Conservation (phyloP, 1,284 basidiomycete species). For the Rhodotorula sp. region DNA sequence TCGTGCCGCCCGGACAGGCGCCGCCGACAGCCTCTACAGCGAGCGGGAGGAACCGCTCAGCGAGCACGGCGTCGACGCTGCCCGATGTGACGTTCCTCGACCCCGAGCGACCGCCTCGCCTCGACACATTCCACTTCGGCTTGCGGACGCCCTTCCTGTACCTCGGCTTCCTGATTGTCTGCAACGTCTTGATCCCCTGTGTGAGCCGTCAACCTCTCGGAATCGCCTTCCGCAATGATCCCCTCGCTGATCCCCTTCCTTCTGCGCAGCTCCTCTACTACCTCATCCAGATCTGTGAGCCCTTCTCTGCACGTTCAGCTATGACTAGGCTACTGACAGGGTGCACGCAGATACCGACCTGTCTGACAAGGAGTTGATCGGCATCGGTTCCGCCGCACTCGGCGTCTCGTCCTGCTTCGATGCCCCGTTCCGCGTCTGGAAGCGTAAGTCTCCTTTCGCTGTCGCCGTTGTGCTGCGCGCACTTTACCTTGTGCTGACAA, state of each 20-base stretch:
- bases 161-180: conserved; percentile 30
- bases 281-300: conserved; percentile 17
- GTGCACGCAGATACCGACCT: conserved; percentile 2
- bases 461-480: too few species aligned
- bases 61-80: not conserved
- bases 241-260: not conserved
- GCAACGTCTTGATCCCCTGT: conserved; percentile 32
- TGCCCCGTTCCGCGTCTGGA: conserved; percentile 39
- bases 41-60: not conserved
- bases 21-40: rapidly evolving
- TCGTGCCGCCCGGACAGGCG: not conserved
- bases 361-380: conserved; percentile 29
- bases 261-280: conserved; percentile 34
- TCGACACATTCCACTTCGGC: conserved; percentile 23
- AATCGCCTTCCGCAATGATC: too few species aligned
- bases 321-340: too few species aligned
- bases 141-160: conserved; percentile 13
- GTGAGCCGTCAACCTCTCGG: not conserved
- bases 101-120: conserved; percentile 23
- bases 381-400: conserved; percentile 37
- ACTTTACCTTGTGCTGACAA: too few species aligned
- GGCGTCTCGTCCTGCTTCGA: conserved; percentile 41
- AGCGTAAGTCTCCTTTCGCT: conserved; percentile 23
- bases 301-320: not conserved
- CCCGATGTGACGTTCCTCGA: conserved; percentile 5